These are phyloP conservation scores for Magnaporthiopsis poae DNA, from an alignment of 2,329 filamentous ascomycete genomes.

Conservation along the genomic window DNA sequence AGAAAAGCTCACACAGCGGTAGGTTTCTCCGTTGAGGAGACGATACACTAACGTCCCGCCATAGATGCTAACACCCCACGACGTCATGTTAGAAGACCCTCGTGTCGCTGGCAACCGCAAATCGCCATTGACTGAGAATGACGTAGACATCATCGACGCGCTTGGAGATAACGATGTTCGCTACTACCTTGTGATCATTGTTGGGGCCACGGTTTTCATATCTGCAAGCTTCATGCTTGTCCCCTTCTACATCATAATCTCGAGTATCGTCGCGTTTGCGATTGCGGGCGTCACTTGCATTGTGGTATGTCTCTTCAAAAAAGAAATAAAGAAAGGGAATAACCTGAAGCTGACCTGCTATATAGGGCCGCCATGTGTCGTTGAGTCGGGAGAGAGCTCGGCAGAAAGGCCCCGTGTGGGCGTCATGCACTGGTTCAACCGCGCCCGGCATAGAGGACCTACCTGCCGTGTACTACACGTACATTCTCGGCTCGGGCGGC, in stretches of 20 bases:
- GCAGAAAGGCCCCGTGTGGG: conserved; percentile 10
- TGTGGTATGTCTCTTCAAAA: neutral
- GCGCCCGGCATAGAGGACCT: conserved; percentile 13
- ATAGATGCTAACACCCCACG: neutral
- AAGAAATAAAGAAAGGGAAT: neutral
- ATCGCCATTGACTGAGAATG: conserved; percentile 2
- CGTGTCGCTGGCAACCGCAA: no score
- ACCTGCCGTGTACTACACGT: conserved; percentile 48
- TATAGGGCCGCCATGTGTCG: conserved; percentile 10
- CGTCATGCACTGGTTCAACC: conserved; percentile 7
- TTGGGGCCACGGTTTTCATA: neutral
- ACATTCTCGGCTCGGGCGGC: conserved; percentile 84
- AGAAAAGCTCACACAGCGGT: neutral
- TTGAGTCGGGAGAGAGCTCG: conserved; percentile 3
- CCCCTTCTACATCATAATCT: neutral
- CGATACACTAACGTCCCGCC: neutral
- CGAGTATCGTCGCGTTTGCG: neutral
- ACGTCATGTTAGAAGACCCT: neutral
- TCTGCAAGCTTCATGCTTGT: neutral
- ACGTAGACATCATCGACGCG: conserved; percentile 7
- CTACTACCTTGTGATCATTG: neutral
- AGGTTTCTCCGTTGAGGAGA: neutral
- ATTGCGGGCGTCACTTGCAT: neutral
- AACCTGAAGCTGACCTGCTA: neutral
- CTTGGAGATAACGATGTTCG: conserved; percentile 1